Conservation (phyloP, 192 early-diverging fungal species). For the Entomortierella chlamydospora region DNA sequence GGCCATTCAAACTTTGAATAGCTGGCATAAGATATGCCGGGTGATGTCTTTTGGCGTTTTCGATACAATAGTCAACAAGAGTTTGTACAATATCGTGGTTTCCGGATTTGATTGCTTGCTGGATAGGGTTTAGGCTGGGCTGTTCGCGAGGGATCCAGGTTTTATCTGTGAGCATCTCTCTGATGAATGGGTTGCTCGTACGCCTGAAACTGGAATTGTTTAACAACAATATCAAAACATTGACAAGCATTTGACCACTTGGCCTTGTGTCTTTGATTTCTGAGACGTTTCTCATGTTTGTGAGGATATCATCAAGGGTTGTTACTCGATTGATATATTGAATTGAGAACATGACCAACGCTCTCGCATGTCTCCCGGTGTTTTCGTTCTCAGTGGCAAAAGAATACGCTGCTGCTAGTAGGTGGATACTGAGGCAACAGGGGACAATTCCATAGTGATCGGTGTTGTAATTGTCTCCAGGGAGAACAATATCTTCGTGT, state of each 20-base stretch:
- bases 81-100: conserved; percentile 23
- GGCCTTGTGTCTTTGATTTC: too few species aligned
- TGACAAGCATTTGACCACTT: too few species aligned
- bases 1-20: conserved; percentile 21
- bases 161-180: conserved; percentile 14
- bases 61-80: conserved; percentile 34
- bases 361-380: conserved; percentile 20
- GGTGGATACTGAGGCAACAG: conserved; percentile 38
- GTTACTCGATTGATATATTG: conserved; percentile 38
- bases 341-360: conserved; percentile 26
- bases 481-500: not conserved
- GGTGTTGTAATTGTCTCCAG: conserved; percentile 4
- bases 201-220: conserved; percentile 1
- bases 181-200: conserved; percentile 24
- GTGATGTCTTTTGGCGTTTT: conserved; percentile 34
- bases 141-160: conserved; percentile 40
- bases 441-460: conserved; percentile 8
- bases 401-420: conserved; percentile 27
- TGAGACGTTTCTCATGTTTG: too few species aligned
- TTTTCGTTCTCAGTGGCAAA: conserved; percentile 7
- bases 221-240: conserved; percentile 19
- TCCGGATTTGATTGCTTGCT: conserved; percentile 20
- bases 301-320: too few species aligned
- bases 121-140: conserved; percentile 21
- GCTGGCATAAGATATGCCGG: conserved; percentile 42